Evolutionary conservation across 2,329 filamentous ascomycete species (phyloP), one percentile per base, ranked within the genome.

Genomic region (Fusarium sp.): DNA sequence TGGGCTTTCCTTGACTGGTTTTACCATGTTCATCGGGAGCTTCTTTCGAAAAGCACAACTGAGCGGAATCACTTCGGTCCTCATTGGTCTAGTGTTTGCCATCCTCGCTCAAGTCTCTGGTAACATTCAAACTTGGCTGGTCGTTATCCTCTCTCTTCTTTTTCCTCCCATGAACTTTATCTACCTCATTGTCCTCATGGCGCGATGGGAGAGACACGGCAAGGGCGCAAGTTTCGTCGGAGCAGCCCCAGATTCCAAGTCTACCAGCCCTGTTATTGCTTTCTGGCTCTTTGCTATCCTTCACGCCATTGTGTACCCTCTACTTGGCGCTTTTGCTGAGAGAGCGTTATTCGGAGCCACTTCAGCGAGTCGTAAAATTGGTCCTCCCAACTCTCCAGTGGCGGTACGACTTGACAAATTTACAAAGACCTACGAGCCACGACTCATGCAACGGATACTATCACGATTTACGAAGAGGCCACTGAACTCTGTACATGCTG

Each of bases 61-160:
- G 6, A 93, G 90, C 58, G 93, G 93, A 23, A 93, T 95, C 66
- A 87, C 88, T 0, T 85, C 91, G 40, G 89, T 90, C 11, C 89
- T 96, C 36, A 79, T 87, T 14, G 89, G 86, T 11, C 85, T 95
- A 23, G 78, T 93, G 3, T 81, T 96, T 2, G 92, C 90, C 23
- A 90, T 96, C 69, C 82, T 95, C 29, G 89, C 91, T 0, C 92
- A 96, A 77, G 87, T 61, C 13, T 55, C 46, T 25, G 58, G 46
- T 2, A 61, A 61, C 7, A 14, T 13, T 3, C 58, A 61, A n/a
- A 55, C 49, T 6, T 61, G 36, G 58, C 34, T 55, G 0, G 49
- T 55, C 0, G 50, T 18, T 1, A 29, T 60, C 11, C 16, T 60
- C 10, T 60, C 44, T 13, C 29, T 58, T 6, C n/a, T 58, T 6